These are phyloP conservation scores for Sugiyamaella paludigena DNA, from an alignment of 1,139 yeast genomes.

Conservation along the genomic window DNA sequence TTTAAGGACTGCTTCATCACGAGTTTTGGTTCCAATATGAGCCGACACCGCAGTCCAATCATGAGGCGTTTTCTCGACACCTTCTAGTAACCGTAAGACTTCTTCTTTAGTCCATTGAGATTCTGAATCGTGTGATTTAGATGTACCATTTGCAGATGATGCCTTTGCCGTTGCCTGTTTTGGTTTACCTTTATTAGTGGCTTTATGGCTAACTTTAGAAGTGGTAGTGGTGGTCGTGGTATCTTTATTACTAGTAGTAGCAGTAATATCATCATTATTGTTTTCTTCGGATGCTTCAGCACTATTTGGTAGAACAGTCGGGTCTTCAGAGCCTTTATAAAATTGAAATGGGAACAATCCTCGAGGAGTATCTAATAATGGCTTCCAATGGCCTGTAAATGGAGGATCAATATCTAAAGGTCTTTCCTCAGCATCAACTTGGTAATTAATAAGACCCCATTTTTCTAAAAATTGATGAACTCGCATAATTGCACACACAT, in stretches of 20 bases:
- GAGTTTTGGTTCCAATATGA: conserved; percentile 58
- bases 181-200: conserved; percentile 1
- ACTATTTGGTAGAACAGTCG: conserved; percentile 25
- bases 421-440: conserved; percentile 72
- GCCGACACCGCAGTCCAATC: conserved; percentile 73
- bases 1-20: conserved; percentile 77
- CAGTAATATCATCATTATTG: conserved; percentile 2
- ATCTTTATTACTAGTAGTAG: neutral
- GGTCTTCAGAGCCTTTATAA: conserved; percentile 38
- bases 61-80: conserved; percentile 49
- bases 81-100: conserved; percentile 56
- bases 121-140: conserved; percentile 15
- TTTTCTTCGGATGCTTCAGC: neutral
- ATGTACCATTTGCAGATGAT: conserved; percentile 33
- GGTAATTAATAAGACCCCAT: conserved; percentile 97
- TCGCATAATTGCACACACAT: conserved; percentile 90
- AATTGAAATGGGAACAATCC: conserved; percentile 89
- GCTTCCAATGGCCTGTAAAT: conserved; percentile 49
- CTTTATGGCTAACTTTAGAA: neutral
- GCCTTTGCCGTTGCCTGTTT: conserved; percentile 7
- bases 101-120: conserved; percentile 65
- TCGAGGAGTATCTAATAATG: conserved; percentile 80
- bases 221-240: neutral
- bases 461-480: conserved; percentile 84
- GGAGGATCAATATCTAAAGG: conserved; percentile 74